phyloP scores from a whole-genome alignment of 2,329 filamentous ascomycete genomes.

The Curvularia spicifera region DNA sequence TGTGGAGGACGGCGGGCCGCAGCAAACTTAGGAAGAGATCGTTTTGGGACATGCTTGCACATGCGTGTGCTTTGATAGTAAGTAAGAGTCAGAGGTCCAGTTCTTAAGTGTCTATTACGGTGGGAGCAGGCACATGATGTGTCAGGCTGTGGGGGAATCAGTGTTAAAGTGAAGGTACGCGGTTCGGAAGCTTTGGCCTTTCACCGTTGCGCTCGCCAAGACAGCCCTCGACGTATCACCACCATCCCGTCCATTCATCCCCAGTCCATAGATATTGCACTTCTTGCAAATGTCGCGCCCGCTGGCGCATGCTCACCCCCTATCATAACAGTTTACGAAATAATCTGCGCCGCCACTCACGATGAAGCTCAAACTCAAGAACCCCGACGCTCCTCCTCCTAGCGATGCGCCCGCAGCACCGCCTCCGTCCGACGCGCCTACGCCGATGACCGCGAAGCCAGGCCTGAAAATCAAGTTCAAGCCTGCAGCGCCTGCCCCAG shows the following conservation, averaged over 20 bases:
- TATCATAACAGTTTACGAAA: background rate
- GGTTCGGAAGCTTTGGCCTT: constrained; percentile 29
- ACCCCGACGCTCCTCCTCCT: constrained; percentile 26
- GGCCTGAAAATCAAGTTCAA: constrained; percentile 46
- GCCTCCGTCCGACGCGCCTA: constrained; percentile 22
- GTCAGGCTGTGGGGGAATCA: constrained; percentile 2
- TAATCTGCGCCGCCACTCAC: constrained; percentile 8
- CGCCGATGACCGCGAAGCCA: constrained; percentile 23
- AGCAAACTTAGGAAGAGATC: constrained; percentile 76
- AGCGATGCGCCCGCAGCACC: constrained; percentile 29
- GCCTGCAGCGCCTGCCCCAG: constrained; percentile 24
- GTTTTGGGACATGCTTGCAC: constrained; percentile 46
- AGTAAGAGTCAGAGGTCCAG: constrained; percentile 21
- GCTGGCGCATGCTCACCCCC: constrained; percentile 12
- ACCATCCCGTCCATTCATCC: constrained; percentile 12
- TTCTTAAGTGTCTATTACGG: constrained; percentile 21
- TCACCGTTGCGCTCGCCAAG: constrained; percentile 29
- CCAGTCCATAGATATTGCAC: constrained; percentile 4
- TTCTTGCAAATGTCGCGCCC: constrained; percentile 21
- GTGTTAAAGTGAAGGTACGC: constrained; percentile 22
- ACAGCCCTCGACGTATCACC: constrained; percentile 9
- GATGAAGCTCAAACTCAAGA: constrained; percentile 47
- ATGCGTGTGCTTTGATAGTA: background rate
- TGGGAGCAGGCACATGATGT: constrained; percentile 33
- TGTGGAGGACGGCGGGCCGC: constrained; percentile 85